A percentile compares a stretch with the other conserved stretches of the same genome.
phyloP scores from a whole-genome alignment of 352 stramenopile species.

The Pythium coloratum region DNA sequence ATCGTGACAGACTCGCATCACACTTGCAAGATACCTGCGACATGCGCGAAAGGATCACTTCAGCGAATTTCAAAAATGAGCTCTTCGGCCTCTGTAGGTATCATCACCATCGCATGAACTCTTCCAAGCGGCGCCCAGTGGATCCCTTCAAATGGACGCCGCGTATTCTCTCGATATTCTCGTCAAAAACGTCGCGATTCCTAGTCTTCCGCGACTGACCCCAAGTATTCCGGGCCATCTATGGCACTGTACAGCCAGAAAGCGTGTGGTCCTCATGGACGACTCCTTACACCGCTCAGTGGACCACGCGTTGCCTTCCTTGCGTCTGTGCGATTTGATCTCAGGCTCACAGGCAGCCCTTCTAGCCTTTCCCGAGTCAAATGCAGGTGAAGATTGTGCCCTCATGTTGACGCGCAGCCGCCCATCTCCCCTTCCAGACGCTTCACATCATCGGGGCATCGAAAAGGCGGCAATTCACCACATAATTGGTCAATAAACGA shows the following conservation, averaged over 20 bases:
- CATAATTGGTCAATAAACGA: background rate
- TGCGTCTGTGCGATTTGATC: too few species aligned
- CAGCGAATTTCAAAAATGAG: background rate
- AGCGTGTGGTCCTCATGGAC: too few species aligned
- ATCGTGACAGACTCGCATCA: constrained; percentile 1
- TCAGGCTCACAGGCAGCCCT: too few species aligned
- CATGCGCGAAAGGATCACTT: background rate
- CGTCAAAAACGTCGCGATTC: background rate
- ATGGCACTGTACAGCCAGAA: too few species aligned
- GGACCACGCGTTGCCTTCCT: too few species aligned
- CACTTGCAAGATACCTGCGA: background rate
- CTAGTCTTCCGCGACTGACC: too few species aligned
- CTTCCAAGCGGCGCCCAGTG: too few species aligned
- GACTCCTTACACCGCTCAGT: too few species aligned
- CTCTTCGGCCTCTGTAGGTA: background rate
- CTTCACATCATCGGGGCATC: background rate
- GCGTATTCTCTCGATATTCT: background rate
- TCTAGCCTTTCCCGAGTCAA: background rate
- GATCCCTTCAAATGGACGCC: too few species aligned
- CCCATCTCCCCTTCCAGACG: background rate
- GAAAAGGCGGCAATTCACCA: background rate
- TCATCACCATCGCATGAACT: background rate
- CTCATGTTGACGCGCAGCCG: background rate
- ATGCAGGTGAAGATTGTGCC: background rate
- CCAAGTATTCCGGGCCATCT: too few species aligned